phyloP scores from a whole-genome alignment of 2,329 filamentous ascomycete species.

The Botrytis sinoallii region DNA sequence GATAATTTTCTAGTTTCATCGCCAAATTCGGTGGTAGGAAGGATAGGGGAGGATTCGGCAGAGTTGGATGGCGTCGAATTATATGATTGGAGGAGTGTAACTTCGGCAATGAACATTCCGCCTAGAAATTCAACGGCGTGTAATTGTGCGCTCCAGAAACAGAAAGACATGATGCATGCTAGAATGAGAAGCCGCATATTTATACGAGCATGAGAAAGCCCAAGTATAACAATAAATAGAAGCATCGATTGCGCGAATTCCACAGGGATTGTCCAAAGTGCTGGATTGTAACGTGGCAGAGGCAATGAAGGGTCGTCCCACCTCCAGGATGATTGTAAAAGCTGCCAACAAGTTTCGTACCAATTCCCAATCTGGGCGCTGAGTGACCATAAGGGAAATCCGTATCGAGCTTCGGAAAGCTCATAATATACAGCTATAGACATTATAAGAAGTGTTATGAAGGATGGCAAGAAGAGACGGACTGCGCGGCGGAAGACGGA shows the following conservation, averaged over 20 bases:
- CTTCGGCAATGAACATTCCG: constrained; percentile 47
- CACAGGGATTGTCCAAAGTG: constrained; percentile 37
- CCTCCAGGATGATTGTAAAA: constrained; percentile 30
- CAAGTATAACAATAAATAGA: constrained; percentile 32
- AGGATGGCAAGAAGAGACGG: constrained; percentile 46
- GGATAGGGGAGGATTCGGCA: constrained; percentile 11
- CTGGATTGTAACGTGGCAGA: constrained; percentile 32
- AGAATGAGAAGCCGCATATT: constrained; percentile 31
- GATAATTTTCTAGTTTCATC: constrained; percentile 25
- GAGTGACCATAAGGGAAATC: constrained; percentile 38
- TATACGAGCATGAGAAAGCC: constrained; percentile 30
- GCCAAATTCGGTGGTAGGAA: constrained; percentile 28
- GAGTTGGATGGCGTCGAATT: background rate
- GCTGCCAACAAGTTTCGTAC: constrained; percentile 43
- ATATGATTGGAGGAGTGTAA: constrained; percentile 41
- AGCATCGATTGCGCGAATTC: constrained; percentile 37
- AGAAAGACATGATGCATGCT: constrained; percentile 29
- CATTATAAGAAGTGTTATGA: constrained; percentile 45
- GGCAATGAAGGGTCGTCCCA: constrained; percentile 24
- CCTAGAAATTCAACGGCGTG: constrained; percentile 44
- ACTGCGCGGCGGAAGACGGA: constrained; percentile 48
- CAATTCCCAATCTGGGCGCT: constrained; percentile 42
- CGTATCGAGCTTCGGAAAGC: constrained; percentile 46
- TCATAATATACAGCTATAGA: constrained; percentile 46
- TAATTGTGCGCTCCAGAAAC: constrained; percentile 32